Base-by-base conservation (phyloP, 345 rosid species). In the Draba incana region DNA sequence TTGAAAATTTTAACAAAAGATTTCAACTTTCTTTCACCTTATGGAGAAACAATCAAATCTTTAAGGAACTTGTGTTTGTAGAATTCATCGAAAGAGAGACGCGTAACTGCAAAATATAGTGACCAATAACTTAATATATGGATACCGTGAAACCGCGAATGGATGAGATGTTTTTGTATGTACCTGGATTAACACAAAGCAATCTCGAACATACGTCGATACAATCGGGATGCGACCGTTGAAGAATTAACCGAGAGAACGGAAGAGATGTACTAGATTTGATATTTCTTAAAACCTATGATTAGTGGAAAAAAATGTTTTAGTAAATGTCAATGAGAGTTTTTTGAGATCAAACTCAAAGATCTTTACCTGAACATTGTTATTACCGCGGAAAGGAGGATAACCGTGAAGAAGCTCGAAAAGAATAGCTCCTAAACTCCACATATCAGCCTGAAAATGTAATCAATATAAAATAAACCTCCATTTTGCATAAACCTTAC, bases 401-500 rank as follows among this genome's bases (percentile, higher is more conserved):
- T 78, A 70, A 6, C 93, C 91, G 41, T 84, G 82, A 62, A 89
- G 88, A 51, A 89, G 84, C 82, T 89, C 84, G 43, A 87, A 89
- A 58, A 85, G 89, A 60, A 89, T 85, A 14, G 83, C 88, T 67
- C 92, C 87, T 25, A 84, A 24, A 66, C 91, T 83, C 91, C 89
- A 89, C 89, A 84, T 84, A 66, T 89, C 91, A 69, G 80, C 88
- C 96, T 89, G 25, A 30, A 28, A 48, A 57, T 33, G 10, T 65
- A 4, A 38, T 3, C 30, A n/a, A n/a, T 54, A 68, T 25, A 48
- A 12, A 16, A 28, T 43, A 8, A 56, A 13, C 42, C 37, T 24
- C 14, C 5, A 44, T 62, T 23, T 47, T 57, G 44, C 44, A 39
- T 55, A 23, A 2, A 57, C 23, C 31, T 28, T 28, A 28, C 31